These are phyloP conservation scores for Phlebopus sp. DNA, from an alignment of 1,284 basidiomycete genomes.

Conservation along the genomic window DNA sequence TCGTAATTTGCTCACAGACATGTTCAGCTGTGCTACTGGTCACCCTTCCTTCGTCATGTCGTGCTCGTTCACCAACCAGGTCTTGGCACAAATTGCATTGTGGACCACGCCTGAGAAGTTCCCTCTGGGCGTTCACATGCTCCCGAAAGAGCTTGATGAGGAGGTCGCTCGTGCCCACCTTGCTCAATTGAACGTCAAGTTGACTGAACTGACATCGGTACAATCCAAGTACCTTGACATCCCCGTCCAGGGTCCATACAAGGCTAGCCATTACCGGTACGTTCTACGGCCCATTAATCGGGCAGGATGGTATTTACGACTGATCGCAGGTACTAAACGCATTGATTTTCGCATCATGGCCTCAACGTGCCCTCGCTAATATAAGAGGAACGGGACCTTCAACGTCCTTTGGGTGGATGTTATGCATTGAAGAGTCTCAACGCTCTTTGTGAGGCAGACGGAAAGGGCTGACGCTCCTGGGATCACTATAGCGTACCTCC, in stretches of 20 bases:
- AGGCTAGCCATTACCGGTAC: slow-evolving; percentile 80
- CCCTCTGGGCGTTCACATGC: slow-evolving; percentile 92
- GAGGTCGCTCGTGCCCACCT: slow-evolving; percentile 98
- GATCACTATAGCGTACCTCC: slow-evolving; percentile 12
- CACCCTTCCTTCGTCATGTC: slow-evolving; percentile 99
- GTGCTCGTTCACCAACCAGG: slow-evolving; percentile 99
- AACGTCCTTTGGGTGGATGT: slow-evolving; percentile 48
- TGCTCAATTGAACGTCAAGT: slow-evolving; percentile 88
- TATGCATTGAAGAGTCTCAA: slow-evolving; percentile 34
- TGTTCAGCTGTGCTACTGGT: slow-evolving; percentile 73
- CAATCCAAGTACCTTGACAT: slow-evolving; percentile 95
- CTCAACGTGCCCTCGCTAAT: slow-evolving; percentile 72
- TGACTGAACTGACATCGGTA: slow-evolving; percentile 75
- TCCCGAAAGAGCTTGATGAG: slow-evolving; percentile 98
- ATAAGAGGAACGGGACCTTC: slow-evolving; percentile 54
- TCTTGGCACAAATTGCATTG: slow-evolving; percentile 96
- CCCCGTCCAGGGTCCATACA: slow-evolving; percentile 89
- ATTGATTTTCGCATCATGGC: slow-evolving; percentile 45
- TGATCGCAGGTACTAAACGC: slow-evolving; percentile 47
- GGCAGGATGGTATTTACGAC: slow-evolving; percentile 24
- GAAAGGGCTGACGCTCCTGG: slow-evolving; percentile 11
- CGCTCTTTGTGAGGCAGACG: slow-evolving; percentile 27
- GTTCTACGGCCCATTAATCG: slow-evolving; percentile 21
- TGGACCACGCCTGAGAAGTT: slow-evolving; percentile 92
- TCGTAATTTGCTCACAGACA: slow-evolving; percentile 3